Percentiles rank a stretch among this genome's conserved stretches.
phyloP scores from a whole-genome alignment of 352 stramenopile genomes.

The Phytophthora syringae region DNA sequence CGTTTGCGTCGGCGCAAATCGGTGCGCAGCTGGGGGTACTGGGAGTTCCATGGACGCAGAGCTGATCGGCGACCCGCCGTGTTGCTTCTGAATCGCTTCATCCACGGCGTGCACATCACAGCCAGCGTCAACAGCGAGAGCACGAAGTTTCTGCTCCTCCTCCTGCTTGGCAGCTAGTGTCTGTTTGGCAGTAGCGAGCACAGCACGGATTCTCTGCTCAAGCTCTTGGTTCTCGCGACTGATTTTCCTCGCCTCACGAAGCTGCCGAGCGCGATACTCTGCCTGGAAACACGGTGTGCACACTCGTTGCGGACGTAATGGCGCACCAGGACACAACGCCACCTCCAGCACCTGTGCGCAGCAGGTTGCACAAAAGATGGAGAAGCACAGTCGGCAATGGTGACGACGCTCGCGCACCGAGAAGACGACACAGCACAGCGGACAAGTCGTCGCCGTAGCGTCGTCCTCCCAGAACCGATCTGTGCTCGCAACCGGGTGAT shows the following conservation, averaged over 20 bases:
- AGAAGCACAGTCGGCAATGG: conserved; percentile 78
- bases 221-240: conserved; percentile 69
- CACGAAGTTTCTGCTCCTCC: conserved; percentile 53
- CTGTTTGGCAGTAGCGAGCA: conserved; percentile 48
- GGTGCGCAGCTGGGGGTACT: conserved; percentile 57
- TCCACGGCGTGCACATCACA: conserved; percentile 61
- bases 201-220: conserved; percentile 51
- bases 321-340: conserved; percentile 64
- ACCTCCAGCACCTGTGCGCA: conserved; percentile 56
- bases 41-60: conserved; percentile 50
- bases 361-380: conserved; percentile 73
- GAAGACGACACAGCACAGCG: conserved; percentile 59
- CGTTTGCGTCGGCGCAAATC: conserved; percentile 60
- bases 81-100: conserved; percentile 48
- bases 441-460: conserved; percentile 40
- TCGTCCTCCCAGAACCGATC: conserved; percentile 79
- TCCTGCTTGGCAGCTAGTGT: conserved; percentile 41
- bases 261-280: conserved; percentile 54
- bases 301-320: conserved; percentile 61
- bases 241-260: conserved; percentile 57
- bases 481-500: conserved; percentile 57
- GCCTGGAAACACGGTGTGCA: conserved; percentile 62
- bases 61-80: conserved; percentile 41
- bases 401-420: conserved; percentile 52
- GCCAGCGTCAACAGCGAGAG: conserved; percentile 45